Evolutionary conservation across 2,329 filamentous ascomycete genomes (phyloP).

Genomic region (Fusarium abutilonis): DNA sequence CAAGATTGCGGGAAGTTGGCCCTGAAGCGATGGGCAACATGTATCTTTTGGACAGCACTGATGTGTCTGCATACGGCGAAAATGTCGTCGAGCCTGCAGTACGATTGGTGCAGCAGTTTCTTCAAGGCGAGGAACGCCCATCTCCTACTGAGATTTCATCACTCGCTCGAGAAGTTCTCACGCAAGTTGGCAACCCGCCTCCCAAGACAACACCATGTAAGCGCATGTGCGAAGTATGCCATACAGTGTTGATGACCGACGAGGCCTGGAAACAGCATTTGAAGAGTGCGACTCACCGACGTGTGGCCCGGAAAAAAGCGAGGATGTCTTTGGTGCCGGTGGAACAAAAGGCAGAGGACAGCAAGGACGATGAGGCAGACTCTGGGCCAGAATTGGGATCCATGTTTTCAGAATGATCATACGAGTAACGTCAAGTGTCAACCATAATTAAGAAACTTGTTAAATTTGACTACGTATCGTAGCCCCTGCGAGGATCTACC

Average conservation of each 20-base stretch:
- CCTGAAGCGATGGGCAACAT: slow-evolving; percentile 65
- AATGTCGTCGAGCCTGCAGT: slow-evolving; percentile 74
- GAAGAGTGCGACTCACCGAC: slow-evolving; percentile 50
- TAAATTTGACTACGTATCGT: not conserved
- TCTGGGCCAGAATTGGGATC: slow-evolving; percentile 46
- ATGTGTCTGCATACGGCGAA: slow-evolving; percentile 68
- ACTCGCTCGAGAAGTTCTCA: slow-evolving; percentile 65
- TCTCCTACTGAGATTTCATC: slow-evolving; percentile 59
- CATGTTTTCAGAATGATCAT: slow-evolving; percentile 42
- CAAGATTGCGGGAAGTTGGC: slow-evolving; percentile 67
- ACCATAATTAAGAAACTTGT: not conserved
- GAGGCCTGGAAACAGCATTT: slow-evolving; percentile 56
- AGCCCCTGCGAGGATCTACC: too few species aligned
- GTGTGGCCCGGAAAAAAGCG: slow-evolving; percentile 50
- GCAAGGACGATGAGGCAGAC: slow-evolving; percentile 18
- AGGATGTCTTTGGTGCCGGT: slow-evolving; percentile 51
- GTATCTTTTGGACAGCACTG: slow-evolving; percentile 84
- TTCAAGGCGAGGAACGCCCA: slow-evolving; percentile 66
- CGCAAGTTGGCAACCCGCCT: slow-evolving; percentile 56
- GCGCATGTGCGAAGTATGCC: slow-evolving; percentile 77
- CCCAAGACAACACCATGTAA: slow-evolving; percentile 63
- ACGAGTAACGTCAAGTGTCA: not conserved
- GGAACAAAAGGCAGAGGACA: slow-evolving; percentile 29
- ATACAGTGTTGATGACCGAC: slow-evolving; percentile 68
- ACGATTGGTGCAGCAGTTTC: slow-evolving; percentile 69